Base-by-base conservation (phyloP, 1,284 basidiomycete species). In the Pseudozyma sp. region DNA sequence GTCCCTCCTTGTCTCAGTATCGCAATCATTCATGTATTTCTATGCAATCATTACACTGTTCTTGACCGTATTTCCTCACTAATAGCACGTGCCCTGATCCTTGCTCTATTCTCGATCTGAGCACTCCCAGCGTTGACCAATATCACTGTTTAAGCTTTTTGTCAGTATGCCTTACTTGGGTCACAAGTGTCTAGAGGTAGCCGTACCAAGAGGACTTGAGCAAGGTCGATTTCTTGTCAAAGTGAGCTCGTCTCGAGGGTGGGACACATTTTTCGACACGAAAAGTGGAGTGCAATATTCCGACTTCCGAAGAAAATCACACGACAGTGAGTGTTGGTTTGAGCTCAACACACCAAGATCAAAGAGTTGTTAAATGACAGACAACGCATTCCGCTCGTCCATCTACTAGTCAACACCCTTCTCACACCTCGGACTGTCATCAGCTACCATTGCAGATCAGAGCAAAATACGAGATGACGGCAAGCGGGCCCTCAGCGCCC, bases 21-120 rank as follows among this genome's bases (percentile, higher is more conserved):
- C 39, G 63, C 60, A 69, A 69, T 36, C 44, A 13, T 72, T 36
- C 44, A 13, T 72, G 66, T 72, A 69, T 63, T 69, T 63, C 21
- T 65, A 70, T 18, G 57, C 61, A 70, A 55, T 70, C 57, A 44
- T 31, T n/a, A 18, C 43, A 44, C n/a, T 44, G 43, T 18, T 44
- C 43, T 18, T 16, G 19, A 14, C 43, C 16, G 14, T 7, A 1
- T 51, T 31, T 19, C 34, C 19, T 36, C 35, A 5, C 40, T 21
- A 5, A 38, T 16, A 9, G 11, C 19, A n/a, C 34, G 42, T 39
- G 21, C 43, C 36, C 52, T 36, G 12, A 3, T 39, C 39, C 36
- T 31, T 52, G 36, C 14, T 21, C 14, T 25, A 11, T 49, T 12
- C n/a, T 12, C 12, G 9, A 25, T 7, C n/a, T 16, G 25, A 0